Evolutionary conservation across 768 basidiomycete species (phyloP).

Genomic region (Tulasnella sp.): DNA sequence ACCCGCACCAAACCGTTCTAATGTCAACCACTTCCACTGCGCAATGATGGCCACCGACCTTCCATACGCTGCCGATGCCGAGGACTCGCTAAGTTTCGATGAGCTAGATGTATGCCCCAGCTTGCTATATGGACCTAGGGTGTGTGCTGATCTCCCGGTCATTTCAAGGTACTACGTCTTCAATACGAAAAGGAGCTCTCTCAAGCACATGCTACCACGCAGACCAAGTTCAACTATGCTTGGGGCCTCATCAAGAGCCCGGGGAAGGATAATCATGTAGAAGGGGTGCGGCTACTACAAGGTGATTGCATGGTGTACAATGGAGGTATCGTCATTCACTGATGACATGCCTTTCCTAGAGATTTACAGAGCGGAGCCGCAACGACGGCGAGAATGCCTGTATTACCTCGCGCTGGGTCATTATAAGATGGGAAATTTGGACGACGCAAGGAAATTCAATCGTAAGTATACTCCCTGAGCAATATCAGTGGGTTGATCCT

Average conservation of each 20-base stretch:
- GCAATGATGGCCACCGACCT: constrained; percentile 57
- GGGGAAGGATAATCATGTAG: constrained; percentile 70
- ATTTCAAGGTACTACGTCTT: constrained; percentile 59
- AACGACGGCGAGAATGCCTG: constrained; percentile 83
- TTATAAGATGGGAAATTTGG: constrained; percentile 93
- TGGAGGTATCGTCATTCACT: neutral
- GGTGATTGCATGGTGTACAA: constrained; percentile 39
- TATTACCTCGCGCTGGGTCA: constrained; percentile 95
- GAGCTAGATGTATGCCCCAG: constrained; percentile 78
- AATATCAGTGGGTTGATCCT: neutral
- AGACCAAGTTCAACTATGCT: constrained; percentile 95
- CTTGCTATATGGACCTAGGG: too few relatives aligned
- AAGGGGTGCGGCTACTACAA: constrained; percentile 86
- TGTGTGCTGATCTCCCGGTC: neutral
- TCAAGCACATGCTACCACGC: constrained; percentile 76
- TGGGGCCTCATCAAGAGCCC: constrained; percentile 97
- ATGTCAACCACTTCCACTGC: constrained; percentile 1
- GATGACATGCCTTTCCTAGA: constrained; percentile 40
- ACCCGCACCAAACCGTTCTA: neutral
- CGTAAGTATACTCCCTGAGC: constrained; percentile 41
- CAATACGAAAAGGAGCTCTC: constrained; percentile 86
- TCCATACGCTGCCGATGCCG: constrained; percentile 92
- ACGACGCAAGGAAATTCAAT: constrained; percentile 86
- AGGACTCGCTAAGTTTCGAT: constrained; percentile 77
- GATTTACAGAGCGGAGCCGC: constrained; percentile 79